A percentile compares a stretch with the other conserved stretches of the same genome.
Evolutionary conservation across 2,329 filamentous ascomycete species (phyloP).

Genomic region (Paracoccidioides brasiliensis): DNA sequence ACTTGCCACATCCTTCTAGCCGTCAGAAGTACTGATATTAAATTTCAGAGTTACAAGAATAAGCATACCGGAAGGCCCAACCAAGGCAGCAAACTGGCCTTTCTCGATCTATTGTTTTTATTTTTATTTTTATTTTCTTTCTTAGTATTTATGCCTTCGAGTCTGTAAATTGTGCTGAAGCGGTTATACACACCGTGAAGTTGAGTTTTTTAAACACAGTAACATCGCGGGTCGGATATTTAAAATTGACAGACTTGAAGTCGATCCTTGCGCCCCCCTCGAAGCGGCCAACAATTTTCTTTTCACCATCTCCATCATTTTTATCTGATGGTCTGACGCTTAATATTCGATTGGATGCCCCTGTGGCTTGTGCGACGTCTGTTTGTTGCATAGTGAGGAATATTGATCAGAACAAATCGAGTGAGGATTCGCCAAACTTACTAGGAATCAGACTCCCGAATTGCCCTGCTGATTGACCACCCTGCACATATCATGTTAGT

Average conservation of each 20-base stretch:
- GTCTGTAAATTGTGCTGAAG: not conserved
- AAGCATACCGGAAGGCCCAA: conserved; percentile 30
- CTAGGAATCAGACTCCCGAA: conserved; percentile 54
- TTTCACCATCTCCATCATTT: not conserved
- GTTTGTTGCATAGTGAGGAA: not conserved
- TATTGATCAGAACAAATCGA: not conserved
- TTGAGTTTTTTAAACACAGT: conserved; percentile 21
- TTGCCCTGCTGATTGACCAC: conserved; percentile 53
- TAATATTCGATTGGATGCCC: conserved; percentile 27
- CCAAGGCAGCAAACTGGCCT: conserved; percentile 34
- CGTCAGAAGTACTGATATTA: not conserved
- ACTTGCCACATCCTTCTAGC: conserved; percentile 31
- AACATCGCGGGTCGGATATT: conserved; percentile 22
- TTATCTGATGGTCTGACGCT: conserved; percentile 4
- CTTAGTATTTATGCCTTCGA: not conserved
- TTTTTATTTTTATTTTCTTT: not conserved
- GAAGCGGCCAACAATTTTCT: not conserved
- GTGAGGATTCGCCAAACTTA: conserved; percentile 2
- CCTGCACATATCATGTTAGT: conserved; percentile 25
- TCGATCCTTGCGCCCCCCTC: conserved; percentile 20
- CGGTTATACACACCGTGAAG: conserved; percentile 12
- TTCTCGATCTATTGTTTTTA: conserved; percentile 17
- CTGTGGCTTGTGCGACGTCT: conserved; percentile 26
- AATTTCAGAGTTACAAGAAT: not conserved
- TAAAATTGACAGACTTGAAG: conserved; percentile 23